A percentile compares a stretch with the other conserved stretches of the same genome.
phyloP scores from a whole-genome alignment of 176 grass and related monocot species.

The Oryza rufipogon region DNA sequence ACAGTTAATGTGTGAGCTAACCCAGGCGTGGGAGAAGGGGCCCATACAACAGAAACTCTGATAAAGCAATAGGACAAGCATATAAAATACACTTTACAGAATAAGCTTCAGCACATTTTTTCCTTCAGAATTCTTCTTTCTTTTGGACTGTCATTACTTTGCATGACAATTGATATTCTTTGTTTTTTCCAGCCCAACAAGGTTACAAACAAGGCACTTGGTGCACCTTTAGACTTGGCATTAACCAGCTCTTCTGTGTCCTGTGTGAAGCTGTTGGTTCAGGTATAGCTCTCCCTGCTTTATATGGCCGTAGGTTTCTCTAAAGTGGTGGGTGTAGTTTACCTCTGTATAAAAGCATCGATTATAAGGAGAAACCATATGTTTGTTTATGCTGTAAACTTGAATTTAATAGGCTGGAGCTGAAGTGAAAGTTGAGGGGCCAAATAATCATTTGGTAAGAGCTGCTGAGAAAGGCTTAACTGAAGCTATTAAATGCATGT shows the following conservation, averaged over 20 bases:
- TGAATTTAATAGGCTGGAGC: conserved; percentile 37
- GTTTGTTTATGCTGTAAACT: conserved; percentile 4
- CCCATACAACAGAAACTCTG: background rate
- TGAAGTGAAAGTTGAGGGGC: conserved; percentile 17
- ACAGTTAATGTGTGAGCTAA: background rate
- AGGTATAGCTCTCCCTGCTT: conserved; percentile 21
- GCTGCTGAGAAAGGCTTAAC: conserved; percentile 38
- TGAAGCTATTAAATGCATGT: conserved; percentile 43
- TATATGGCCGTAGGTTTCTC: background rate
- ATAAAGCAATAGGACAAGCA: background rate
- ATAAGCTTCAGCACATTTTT: background rate
- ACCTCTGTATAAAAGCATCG: background rate
- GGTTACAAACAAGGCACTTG: background rate
- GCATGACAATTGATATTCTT: background rate
- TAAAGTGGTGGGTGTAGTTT: background rate
- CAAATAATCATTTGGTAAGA: conserved; percentile 20
- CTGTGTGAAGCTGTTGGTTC: conserved; percentile 47
- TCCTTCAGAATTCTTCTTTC: background rate
- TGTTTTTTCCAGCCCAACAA: background rate
- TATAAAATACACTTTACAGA: background rate
- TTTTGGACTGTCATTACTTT: conserved; percentile 2
- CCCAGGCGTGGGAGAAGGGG: background rate
- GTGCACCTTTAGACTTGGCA: conserved; percentile 13
- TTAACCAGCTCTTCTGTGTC: conserved; percentile 6
- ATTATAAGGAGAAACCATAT: conserved; percentile 2